Base-by-base conservation (phyloP, 306 rosid species). In the Senna tora region DNA sequence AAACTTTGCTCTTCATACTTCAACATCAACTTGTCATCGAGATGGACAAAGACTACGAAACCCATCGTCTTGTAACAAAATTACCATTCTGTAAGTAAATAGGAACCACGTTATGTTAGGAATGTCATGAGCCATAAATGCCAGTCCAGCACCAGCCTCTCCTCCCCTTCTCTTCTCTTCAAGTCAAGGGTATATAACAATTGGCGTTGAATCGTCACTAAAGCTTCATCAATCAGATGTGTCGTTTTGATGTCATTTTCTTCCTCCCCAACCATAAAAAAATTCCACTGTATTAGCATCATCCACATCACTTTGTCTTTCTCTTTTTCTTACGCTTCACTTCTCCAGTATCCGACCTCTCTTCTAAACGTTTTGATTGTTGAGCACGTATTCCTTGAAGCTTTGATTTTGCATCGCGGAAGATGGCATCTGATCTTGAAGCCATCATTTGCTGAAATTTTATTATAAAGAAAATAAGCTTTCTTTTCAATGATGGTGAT, bases 381-480 rank as follows among this genome's bases (percentile, higher is more conserved):
- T 80, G 84, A n/a, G 84, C 80, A 12, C 97, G 97, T n/a, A 93
- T 84, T 74, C 79, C 92, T 52, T 54, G 84, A 68, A 94, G 69
- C 81, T 89, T 94, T 25, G 89, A 75, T 71, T 80, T 91, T 28
- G 95, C 98, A 74, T 89, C 96, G 42, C 65, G 86, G 62, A 91
- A 94, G 33, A 84, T 83, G 49, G 91, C 94, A 78, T 89, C 95
- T 15, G 98, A 91, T 58, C 90, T 91, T 54, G 84, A 85, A 69
- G 94, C 87, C 92, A 83, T 82, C 83, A 91, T 60, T 87, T 94
- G 94, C 96, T 89, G 96, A 87, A 86, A 84, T 39, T 41, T 53
- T 15, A 79, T 78, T 78, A 22, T 43, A 69, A 81, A 57, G 39
- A 34, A 28, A 77, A 38, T 81, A 3, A 76, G 71, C n/a, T 8